A percentile compares a stretch with the other conserved stretches of the same genome.
Conservation (phyloP, 495 filamentous ascomycete genomes). For the Aspergillus wentii region DNA sequence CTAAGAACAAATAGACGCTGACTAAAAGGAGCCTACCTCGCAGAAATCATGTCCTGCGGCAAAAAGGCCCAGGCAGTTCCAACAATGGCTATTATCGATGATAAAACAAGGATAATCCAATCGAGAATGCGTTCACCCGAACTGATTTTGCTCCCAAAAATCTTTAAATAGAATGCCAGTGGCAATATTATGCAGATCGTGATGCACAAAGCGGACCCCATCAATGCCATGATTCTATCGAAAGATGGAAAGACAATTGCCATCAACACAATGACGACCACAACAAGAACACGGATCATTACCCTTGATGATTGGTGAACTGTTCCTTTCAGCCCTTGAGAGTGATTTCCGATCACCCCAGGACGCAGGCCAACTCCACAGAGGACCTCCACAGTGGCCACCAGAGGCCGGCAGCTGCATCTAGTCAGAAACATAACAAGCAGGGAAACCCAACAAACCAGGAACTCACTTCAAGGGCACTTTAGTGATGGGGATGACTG, state of each 20-base stretch:
- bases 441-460: not conserved
- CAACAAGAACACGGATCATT: slow-evolving; percentile 54
- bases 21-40: slow-evolving; percentile 7
- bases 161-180: slow-evolving; percentile 84
- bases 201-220: slow-evolving; percentile 89
- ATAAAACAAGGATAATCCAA: slow-evolving; percentile 66
- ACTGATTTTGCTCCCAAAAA: slow-evolving; percentile 79
- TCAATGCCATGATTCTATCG: slow-evolving; percentile 89
- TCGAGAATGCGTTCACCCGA: slow-evolving; percentile 58
- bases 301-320: slow-evolving; percentile 55
- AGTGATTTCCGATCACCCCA: slow-evolving; percentile 16
- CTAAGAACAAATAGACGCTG: not conserved
- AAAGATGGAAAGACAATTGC: slow-evolving; percentile 83
- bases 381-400: slow-evolving; percentile 77
- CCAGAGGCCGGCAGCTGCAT: slow-evolving; percentile 70
- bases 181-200: slow-evolving; percentile 91
- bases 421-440: slow-evolving; percentile 10
- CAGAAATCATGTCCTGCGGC: slow-evolving; percentile 56
- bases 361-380: slow-evolving; percentile 55
- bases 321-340: slow-evolving; percentile 51
- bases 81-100: slow-evolving; percentile 61
- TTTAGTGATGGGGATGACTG: slow-evolving; percentile 92
- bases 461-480: slow-evolving; percentile 74
- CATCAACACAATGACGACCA: slow-evolving; percentile 58
- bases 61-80: slow-evolving; percentile 88